Percentiles rank a stretch among this genome's conserved stretches.
phyloP scores from a whole-genome alignment of 2,329 filamentous ascomycete species.

The Cercospora berteroae region DNA sequence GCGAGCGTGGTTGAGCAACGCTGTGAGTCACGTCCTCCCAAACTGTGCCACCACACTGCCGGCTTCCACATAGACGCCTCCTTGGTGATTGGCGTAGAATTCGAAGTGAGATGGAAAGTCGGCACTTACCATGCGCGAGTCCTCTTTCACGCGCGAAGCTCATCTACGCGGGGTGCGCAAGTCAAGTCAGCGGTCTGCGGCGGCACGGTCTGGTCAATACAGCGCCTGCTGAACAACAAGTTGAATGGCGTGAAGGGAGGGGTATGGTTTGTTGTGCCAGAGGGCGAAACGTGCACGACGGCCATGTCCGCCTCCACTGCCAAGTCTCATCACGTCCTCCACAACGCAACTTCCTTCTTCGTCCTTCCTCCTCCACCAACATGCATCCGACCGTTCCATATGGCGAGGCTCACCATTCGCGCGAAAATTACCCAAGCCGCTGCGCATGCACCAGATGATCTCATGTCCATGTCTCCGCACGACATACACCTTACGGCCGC shows the following conservation, averaged over 20 bases:
- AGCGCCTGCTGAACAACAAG: not conserved
- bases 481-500: not conserved
- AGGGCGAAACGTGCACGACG: not conserved
- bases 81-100: not conserved
- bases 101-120: not conserved
- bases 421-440: slow-evolving; percentile 7
- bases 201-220: not conserved
- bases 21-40: not conserved
- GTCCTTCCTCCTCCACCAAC: not conserved
- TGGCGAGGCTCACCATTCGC: slow-evolving; percentile 6
- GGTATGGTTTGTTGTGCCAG: not conserved
- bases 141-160: not conserved
- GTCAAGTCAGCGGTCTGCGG: not conserved
- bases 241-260: too few species aligned
- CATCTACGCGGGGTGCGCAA: not conserved
- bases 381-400: not conserved
- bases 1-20: not conserved
- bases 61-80: not conserved
- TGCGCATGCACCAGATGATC: not conserved
- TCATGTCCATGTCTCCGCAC: slow-evolving; percentile 2
- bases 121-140: not conserved
- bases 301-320: not conserved
- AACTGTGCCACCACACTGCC: not conserved
- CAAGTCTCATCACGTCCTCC: not conserved
- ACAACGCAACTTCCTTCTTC: not conserved